Base-by-base conservation (phyloP, 139 green algal genomes). In the Pleodorina starrii region DNA sequence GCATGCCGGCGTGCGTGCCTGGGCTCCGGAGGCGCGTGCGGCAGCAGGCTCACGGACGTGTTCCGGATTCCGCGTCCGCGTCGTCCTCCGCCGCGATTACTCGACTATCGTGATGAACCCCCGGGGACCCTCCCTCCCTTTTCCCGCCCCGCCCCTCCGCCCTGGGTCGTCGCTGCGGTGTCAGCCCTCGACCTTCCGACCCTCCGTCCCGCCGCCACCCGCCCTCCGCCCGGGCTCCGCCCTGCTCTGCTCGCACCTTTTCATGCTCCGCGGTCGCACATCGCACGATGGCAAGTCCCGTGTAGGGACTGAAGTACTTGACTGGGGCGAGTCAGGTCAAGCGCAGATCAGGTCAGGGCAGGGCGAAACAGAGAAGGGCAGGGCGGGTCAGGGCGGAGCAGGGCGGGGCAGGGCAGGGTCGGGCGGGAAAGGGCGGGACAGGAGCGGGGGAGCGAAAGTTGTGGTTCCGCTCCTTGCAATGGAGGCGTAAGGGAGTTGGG, bases 251-350 rank as follows among this genome's bases (percentile, higher is more conserved):
- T 21, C 81, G 19, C 60, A 87, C 81, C 81, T 16, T 32, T 5
- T 87, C 40, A 1, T 43, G 29, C 59, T 87, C 60, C 25, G 60
- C 11, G 11, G 81, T 77, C 21, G 43, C 81, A 40, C 60, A 77
- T 3, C 81, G 42, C 5, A 87, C 60, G 32, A 87, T 48, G 17
- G 12, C 43, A 1, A 57, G 29, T 3, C 21, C 60, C 43, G 60
- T 87, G 43, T 78, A 87, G 1, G 81, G 60, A 27, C 59, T 87
- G 60, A 66, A 87, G 60, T 78, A 77, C n/a, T 57, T 57, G 4
- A 87, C 81, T 87, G 81, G 29, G 51, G 29, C 29, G 54, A 25
- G 54, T 7, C 54, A 21, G 29, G 54, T 21, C 19, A 69, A 16
- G 48, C 10, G 21, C 27, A 27, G 29, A 23, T 6, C 6, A 48